These are phyloP conservation scores for Mucor sp. DNA, from an alignment of 371 early-diverging fungal species.

Conservation along the genomic window DNA sequence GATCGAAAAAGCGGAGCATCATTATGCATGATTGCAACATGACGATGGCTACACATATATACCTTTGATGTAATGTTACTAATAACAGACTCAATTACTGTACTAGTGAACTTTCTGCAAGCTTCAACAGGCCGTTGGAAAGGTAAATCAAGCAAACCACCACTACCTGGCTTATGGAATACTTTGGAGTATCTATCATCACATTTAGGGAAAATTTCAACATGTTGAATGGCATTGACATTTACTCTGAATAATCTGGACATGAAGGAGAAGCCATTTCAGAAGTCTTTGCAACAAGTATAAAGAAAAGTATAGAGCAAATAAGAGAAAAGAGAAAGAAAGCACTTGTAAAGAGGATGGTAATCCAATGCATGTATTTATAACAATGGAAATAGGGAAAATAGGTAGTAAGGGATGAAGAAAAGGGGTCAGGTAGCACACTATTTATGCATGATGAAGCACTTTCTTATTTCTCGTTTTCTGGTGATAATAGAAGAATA, in stretches of 20 bases:
- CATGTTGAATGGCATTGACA: not conserved
- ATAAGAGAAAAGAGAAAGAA: constrained; percentile 14
- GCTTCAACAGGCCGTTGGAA: constrained; percentile 47
- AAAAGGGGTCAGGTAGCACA: not conserved
- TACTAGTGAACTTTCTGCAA: constrained; percentile 46
- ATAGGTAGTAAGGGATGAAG: not conserved
- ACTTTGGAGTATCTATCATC: constrained; percentile 24
- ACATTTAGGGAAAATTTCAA: not conserved
- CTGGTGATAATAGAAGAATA: not conserved
- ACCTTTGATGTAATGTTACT: constrained; percentile 44
- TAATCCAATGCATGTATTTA: constrained; percentile 6
- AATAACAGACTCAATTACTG: constrained; percentile 40
- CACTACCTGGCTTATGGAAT: constrained; percentile 45
- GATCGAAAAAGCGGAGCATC: not conserved
- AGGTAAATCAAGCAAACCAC: constrained; percentile 37
- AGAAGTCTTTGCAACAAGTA: not conserved
- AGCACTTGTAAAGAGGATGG: not conserved
- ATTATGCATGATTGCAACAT: not conserved
- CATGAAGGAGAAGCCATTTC: constrained; percentile 14
- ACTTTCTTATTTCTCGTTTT: not conserved
- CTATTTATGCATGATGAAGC: not conserved
- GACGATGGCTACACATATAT: not conserved
- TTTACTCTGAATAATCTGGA: constrained; percentile 31
- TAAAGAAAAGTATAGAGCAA: constrained; percentile 1
- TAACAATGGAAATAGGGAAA: not conserved